Base-by-base conservation (phyloP, 768 basidiomycete species). In the Suillus decipiens region DNA sequence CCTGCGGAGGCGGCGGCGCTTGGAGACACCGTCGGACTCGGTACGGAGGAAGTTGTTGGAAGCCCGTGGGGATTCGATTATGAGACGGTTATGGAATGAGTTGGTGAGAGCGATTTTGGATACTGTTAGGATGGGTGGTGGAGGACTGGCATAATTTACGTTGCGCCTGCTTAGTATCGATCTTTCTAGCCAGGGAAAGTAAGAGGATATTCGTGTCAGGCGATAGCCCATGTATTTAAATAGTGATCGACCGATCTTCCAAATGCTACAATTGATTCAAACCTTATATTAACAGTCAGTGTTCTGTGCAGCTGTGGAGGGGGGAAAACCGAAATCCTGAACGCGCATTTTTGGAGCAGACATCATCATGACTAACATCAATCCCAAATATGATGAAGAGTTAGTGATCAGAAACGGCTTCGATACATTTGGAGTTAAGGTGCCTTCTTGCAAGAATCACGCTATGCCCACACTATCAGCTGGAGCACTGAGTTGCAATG, bases 121-220 rank as follows among this genome's bases (percentile, higher is more conserved):
- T 76, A 88, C 89, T 4, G 80, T 89, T 37, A 82, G 79, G 68
- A 92, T 93, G 90, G 90, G 86, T 1, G 90, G 89, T 22, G 84
- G 88, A 66, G 91, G 90, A 22, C 74, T 91, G 63, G 88, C 88
- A 50, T 91, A 73, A 77, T 51, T 6, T 15, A n/a, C 12, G 9
- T 19, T 12, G 42, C 24, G 24, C 28, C 15, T 50, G 48, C 15
- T 17, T 8, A 28, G 48, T 28, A 50, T 50, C 28, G 8, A 2
- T 28, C 48, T 47, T 17, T 15, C 24, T 28, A 28, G 48, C 15
- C 15, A 50, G 48, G 28, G 5, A n/a, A 47, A 12, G 43, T 45
- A 45, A n/a, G 22, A 22, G 22, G 22, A 22, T 45, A 45, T n/a
- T 11, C 5, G 43, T n/a, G 19, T n/a, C 9, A 43, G 42, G 9